Conservation (phyloP, 2,329 filamentous ascomycete genomes). For the Emmonsia crescens region DNA sequence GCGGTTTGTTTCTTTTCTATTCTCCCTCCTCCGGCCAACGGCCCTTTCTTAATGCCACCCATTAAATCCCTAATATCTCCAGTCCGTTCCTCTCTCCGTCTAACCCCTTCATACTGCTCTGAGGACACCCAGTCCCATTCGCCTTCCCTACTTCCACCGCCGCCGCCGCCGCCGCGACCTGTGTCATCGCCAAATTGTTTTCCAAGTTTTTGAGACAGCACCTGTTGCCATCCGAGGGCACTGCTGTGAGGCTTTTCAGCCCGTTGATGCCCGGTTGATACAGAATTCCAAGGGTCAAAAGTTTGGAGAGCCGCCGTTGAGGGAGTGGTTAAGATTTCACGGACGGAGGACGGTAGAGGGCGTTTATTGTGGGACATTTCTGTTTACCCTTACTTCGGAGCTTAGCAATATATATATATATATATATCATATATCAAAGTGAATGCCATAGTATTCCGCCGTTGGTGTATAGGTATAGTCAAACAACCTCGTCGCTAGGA, state of each 20-base stretch:
- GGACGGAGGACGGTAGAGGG: slow-evolving; percentile 16
- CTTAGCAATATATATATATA: not conserved
- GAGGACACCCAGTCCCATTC: slow-evolving; percentile 39
- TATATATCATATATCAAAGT: too few species aligned
- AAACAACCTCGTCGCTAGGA: too few species aligned
- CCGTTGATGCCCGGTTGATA: slow-evolving; percentile 16
- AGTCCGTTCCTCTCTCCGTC: slow-evolving; percentile 20
- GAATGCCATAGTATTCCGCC: too few species aligned
- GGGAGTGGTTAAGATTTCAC: slow-evolving; percentile 15
- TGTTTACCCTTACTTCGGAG: not conserved
- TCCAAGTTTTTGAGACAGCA: slow-evolving; percentile 10
- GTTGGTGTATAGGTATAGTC: too few species aligned
- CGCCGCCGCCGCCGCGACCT: slow-evolving; percentile 21
- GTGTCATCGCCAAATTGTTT: slow-evolving; percentile 10
- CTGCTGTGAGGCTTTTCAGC: slow-evolving; percentile 13
- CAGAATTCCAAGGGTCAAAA: slow-evolving; percentile 15
- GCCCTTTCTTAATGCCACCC: slow-evolving; percentile 36
- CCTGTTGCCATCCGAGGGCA: slow-evolving; percentile 14
- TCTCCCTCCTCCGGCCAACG: slow-evolving; percentile 19
- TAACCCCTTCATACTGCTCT: slow-evolving; percentile 15
- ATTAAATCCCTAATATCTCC: slow-evolving; percentile 39
- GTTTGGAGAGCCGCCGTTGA: slow-evolving; percentile 15
- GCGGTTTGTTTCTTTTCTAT: slow-evolving; percentile 11
- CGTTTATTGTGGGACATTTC: slow-evolving; percentile 14
- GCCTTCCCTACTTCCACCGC: slow-evolving; percentile 36